Base-by-base conservation (phyloP, 2,329 filamentous ascomycete species). In the Passalora sequoiae region DNA sequence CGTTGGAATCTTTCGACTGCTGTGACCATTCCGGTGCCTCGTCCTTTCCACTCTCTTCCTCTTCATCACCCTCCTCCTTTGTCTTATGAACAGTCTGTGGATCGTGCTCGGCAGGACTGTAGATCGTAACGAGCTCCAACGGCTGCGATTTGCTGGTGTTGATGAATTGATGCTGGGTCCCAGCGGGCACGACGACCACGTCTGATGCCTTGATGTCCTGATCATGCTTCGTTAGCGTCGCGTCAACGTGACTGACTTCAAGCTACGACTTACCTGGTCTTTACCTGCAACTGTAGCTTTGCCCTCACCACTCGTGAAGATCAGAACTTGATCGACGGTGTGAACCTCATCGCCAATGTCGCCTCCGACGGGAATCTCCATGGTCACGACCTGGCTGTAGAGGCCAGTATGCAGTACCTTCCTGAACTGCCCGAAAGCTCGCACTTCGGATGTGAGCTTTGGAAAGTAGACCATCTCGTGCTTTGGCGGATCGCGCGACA, bases 301-400 rank as follows among this genome's bases (percentile, higher is more conserved):
- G 0, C 75, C 78, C 8, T 64, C 67, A 9, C 79, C 80, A 4
- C 72, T 75, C 0, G 78, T 83, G 62, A 83, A 82, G 9, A 80
- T 78, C 9, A 84, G 66, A 43, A 79, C 76, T 53, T 83, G 80
- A 50, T 83, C 80, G 27, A 82, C 78, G 0, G 74, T 76, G 58
- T 83, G 79, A 47, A 80, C 78, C 64, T 83, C 78, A 40, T 83
- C 78, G n/a, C 80, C 78, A 53, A 83, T 83, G 21, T 83, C 78
- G 2, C 79, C 78, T 10, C 71, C 73, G 0, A 80, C 74, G 0
- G 79, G 80, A 0, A 83, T 70, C 31, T 78, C 79, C 79, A 83
- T 83, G 0, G 79, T 69, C 0, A 83, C 79, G 6, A 83, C 61
- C 60, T 83, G 80, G 8, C 70, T 73, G 59, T 81, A 82, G 5